Conservation (phyloP, 116 monocot genomes). For the Zostera marina region DNA sequence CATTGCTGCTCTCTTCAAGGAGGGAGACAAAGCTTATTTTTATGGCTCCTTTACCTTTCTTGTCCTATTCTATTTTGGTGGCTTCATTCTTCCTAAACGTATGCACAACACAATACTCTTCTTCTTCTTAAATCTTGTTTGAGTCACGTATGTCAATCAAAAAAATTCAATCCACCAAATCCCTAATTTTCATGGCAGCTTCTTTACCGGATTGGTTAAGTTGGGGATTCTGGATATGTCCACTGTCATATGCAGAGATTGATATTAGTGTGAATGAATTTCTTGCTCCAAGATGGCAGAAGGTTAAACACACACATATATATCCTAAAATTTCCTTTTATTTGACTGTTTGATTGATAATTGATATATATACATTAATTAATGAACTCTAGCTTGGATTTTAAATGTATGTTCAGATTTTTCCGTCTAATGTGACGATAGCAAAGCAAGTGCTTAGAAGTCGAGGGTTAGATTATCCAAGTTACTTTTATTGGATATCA, state of each 20-base stretch:
- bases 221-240: slow-evolving; percentile 89
- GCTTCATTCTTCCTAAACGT: slow-evolving; percentile 52
- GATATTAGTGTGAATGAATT: slow-evolving; percentile 74
- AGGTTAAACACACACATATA: slow-evolving; percentile 16
- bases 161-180: neutral
- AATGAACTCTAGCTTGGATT: too few relatives aligned
- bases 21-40: slow-evolving; percentile 16
- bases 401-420: slow-evolving; percentile 17
- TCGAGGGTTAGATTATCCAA: slow-evolving; percentile 16
- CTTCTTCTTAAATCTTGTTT: neutral
- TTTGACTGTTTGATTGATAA: too few relatives aligned
- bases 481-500: slow-evolving; percentile 60
- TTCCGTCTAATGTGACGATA: slow-evolving; percentile 20
- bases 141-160: neutral
- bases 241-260: slow-evolving; percentile 64
- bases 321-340: too few relatives aligned
- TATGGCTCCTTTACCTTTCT: slow-evolving; percentile 15
- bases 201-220: slow-evolving; percentile 62
- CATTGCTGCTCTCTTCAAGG: slow-evolving; percentile 32
- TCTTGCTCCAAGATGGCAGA: slow-evolving; percentile 68
- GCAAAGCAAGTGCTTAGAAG: slow-evolving; percentile 20
- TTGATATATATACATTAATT: too few relatives aligned
- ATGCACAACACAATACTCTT: slow-evolving; percentile 16
- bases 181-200: slow-evolving; percentile 36
- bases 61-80: slow-evolving; percentile 34